phyloP scores from a whole-genome alignment of 1,284 basidiomycete species.

The Fomes fomentarius region DNA sequence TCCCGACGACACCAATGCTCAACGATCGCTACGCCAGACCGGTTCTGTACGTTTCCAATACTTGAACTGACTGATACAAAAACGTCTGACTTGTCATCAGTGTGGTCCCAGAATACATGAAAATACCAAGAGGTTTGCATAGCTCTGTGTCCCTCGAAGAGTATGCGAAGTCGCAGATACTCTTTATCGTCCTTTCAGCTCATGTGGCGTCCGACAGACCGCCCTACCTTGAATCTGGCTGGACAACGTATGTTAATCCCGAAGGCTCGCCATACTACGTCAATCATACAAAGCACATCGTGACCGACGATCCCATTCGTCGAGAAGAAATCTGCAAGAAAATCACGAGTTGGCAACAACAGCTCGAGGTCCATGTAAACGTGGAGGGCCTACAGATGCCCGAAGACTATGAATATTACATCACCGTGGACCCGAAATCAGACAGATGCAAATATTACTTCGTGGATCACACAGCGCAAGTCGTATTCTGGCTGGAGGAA shows the following conservation, averaged over 20 bases:
- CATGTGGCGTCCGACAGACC: background rate
- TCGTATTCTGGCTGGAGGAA: conserved; percentile 31
- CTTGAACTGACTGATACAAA: background rate
- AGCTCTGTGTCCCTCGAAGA: conserved; percentile 2
- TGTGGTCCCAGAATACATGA: conserved; percentile 7
- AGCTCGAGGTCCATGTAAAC: background rate
- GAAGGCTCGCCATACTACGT: conserved; percentile 33
- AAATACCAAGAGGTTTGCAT: conserved; percentile 12
- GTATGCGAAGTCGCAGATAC: background rate
- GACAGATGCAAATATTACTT: conserved; percentile 32
- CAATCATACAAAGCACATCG: conserved; percentile 17
- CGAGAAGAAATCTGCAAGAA: background rate
- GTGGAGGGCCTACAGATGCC: conserved; percentile 11
- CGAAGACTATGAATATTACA: conserved; percentile 26
- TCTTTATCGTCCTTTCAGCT: background rate
- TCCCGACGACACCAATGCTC: conserved; percentile 17
- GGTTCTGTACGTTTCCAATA: conserved; percentile 4
- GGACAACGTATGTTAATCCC: conserved; percentile 26
- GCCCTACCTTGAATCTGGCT: conserved; percentile 19
- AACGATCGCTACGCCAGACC: conserved; percentile 22
- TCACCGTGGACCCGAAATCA: conserved; percentile 19
- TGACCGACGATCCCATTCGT: conserved; percentile 27
- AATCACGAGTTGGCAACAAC: conserved; percentile 10
- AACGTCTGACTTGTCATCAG: background rate
- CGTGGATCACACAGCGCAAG: conserved; percentile 29